Conservation (phyloP, 345 rosid genomes). For the Abelmoschus esculentus region DNA sequence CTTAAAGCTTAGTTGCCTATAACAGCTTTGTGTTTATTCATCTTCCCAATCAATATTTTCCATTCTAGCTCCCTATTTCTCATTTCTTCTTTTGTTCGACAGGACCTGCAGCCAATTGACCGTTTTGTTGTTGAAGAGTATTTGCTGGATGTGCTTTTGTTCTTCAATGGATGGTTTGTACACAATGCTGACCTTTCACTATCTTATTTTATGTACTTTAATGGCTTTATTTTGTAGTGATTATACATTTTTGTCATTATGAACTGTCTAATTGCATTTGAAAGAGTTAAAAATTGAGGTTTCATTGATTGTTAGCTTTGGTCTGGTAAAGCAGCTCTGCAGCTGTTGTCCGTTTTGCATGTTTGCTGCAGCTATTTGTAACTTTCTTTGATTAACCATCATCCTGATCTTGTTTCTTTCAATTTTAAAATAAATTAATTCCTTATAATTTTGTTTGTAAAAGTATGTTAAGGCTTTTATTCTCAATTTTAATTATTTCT, state of each 20-base stretch:
- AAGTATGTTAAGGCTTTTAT: neutral
- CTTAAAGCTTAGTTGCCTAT: neutral
- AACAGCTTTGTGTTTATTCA: neutral
- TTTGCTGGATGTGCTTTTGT: conserved; percentile 84
- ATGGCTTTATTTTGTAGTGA: neutral
- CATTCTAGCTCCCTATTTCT: conserved; percentile 7
- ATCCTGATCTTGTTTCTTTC: neutral
- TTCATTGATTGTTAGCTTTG: neutral
- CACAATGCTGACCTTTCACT: neutral
- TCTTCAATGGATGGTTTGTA: conserved; percentile 94
- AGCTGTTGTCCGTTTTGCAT: neutral
- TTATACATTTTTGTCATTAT: neutral
- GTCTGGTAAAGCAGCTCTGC: no score
- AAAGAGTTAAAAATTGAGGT: neutral
- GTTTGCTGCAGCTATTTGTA: neutral
- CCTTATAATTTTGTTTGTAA: neutral
- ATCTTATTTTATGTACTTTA: conserved; percentile 1
- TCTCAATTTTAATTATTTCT: conserved; percentile 21
- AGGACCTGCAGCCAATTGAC: conserved; percentile 53
- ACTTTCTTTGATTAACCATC: neutral
- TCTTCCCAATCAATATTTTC: neutral
- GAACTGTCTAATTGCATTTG: neutral
- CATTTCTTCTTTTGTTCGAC: conserved; percentile 22
- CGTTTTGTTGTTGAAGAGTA: conserved; percentile 90
- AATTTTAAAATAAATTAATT: neutral